Base-by-base conservation (phyloP, 2,329 filamentous ascomycete genomes). In the Verticillium albo-atrum region DNA sequence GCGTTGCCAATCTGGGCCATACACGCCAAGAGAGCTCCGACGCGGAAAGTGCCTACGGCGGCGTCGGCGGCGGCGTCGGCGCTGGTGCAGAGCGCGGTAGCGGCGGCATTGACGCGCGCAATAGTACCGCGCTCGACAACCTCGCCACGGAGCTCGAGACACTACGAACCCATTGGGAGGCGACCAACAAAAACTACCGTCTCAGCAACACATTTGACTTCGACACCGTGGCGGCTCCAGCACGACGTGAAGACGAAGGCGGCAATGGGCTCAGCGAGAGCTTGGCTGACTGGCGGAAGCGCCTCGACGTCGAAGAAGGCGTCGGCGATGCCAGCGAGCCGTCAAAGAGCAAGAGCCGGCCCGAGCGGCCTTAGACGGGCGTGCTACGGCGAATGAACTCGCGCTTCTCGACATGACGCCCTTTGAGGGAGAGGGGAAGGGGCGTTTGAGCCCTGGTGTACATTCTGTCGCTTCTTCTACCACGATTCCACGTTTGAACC, bases 171-270 rank as follows among this genome's bases (percentile, higher is more conserved):
- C 93, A 97, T 68, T 99, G 95, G 95, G 92, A 98, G 76, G 91
- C 89, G 42, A 97, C 92, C 14, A 97, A 94, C 77, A 95, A 96
- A 75, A 96, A 91, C 68, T 97, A 98, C 74, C 89, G 95, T 26
- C 79, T 97, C 52, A 96, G 91, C 74, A 93, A 89, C 69, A 87
- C 90, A 56, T 96, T 96, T 68, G 93, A 97, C 71, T 93, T 96
- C 67, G 93, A 97, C 59, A 54, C 59, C 23, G 58, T 59, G 35
- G 61, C 54, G 5, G 59, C 59, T 25, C 62, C 66, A 6, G 64
- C 61, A 3, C 80, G 78, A 64, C 77, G 77, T 56, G 74, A 78
- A 23, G 79, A 81, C 42, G 79, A 82, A 7, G 70, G 70, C 32
- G 73, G 66, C 10, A 68, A 79, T 15, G 84, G 80, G 26, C 77